A percentile compares a stretch with the other conserved stretches of the same genome.
These are phyloP conservation scores for Hericium erinaceus DNA, from an alignment of 768 basidiomycete species.

Conservation along the genomic window DNA sequence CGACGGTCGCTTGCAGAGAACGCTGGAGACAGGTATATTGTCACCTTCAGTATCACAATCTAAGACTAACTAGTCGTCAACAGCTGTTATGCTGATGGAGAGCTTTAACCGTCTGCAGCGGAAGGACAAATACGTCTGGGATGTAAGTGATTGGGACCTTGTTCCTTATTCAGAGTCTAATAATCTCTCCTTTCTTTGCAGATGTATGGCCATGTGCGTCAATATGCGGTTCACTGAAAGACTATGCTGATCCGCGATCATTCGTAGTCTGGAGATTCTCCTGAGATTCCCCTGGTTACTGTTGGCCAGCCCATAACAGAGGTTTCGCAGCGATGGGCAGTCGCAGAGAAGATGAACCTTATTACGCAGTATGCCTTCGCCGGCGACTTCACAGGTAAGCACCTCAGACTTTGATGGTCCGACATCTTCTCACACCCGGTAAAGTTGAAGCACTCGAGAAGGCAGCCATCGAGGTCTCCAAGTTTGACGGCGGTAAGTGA, in stretches of 20 bases:
- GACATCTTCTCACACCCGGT: conserved; percentile 2
- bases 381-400: conserved; percentile 53
- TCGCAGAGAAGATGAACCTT: conserved; percentile 61
- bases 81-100: conserved; percentile 71
- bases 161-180: neutral
- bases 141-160: conserved; percentile 34
- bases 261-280: conserved; percentile 51
- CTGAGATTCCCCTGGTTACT: conserved; percentile 45
- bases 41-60: neutral
- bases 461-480: conserved; percentile 49
- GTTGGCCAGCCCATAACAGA: conserved; percentile 39
- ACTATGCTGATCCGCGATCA: neutral
- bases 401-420: neutral
- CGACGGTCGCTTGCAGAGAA: conserved; percentile 54
- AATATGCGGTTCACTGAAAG: too few relatives aligned
- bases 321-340: conserved; percentile 54
- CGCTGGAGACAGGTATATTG: conserved; percentile 52
- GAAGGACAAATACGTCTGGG: conserved; percentile 71
- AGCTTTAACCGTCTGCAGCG: conserved; percentile 52
- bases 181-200: conserved; percentile 15
- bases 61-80: neutral
- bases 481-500: conserved; percentile 48
- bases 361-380: conserved; percentile 61
- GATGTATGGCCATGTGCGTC: conserved; percentile 58
- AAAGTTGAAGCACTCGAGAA: conserved; percentile 58